Base-by-base conservation (phyloP, 306 rosid species). In the Cicer bijugum region DNA sequence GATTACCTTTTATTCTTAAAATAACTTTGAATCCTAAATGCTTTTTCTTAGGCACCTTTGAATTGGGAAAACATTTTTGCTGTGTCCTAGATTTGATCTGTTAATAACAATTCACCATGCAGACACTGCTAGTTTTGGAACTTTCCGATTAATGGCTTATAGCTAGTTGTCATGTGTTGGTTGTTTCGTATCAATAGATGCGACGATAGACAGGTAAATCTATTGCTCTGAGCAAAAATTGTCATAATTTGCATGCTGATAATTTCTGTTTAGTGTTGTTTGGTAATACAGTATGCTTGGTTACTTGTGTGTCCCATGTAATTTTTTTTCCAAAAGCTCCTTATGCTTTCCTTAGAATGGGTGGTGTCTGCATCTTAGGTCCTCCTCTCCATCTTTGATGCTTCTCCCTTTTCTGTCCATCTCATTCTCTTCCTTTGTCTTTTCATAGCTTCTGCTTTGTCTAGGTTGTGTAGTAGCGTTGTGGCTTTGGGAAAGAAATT, bases 31-130 rank as follows among this genome's bases (percentile, higher is more conserved):
- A 12, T 43, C 53, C 33, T 20, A 19, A 19, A 44, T 71, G 15
- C n/a, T 2, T 40, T 28, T 47, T 56, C 16, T 67, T 33, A 65
- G 47, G 47, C 19, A 58, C 33, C 69, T 77, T 19, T 46, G 42
- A 16, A 39, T 48, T 73, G 38, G 15, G 66, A 72, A 33, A 33
- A n/a, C 63, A 35, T 33, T 14, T 58, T 44, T 23, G 6, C 43
- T 57, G 51, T 57, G 79, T 58, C 51, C 20, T 71, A 51, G 70
- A 58, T 66, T 51, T 42, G 14, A 12, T 58, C 17, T 66, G 47
- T 17, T 53, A 10, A 19, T 72, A 48, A 51, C 19, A 69, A 40
- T 38, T 78, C 51, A 7, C 53, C 7, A 23, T 17, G 23, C 42
- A 53, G 53, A 37, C 55, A 23, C 14, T 33, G 7, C 23, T 63